phyloP scores from a whole-genome alignment of 352 stramenopile species.

The Phytophthora colocasiae region DNA sequence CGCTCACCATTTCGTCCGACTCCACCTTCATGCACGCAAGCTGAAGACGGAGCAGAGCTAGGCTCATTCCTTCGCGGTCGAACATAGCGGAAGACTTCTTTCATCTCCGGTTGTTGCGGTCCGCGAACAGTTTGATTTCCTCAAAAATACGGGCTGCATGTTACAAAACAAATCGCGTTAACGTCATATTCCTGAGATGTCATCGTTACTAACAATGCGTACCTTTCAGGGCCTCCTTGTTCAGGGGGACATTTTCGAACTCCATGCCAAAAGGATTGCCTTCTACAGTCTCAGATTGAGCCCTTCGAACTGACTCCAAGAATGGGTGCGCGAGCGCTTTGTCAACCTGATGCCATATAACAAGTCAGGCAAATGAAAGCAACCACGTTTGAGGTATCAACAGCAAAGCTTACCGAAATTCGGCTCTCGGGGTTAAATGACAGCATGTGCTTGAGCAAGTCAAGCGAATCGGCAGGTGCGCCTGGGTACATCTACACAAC shows the following conservation, averaged over 20 bases:
- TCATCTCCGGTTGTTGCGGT: conserved; percentile 81
- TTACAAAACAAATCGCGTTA: conserved; percentile 12
- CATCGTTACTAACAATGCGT: conserved; percentile 5
- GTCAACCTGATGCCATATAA: conserved; percentile 59
- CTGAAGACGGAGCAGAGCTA: conserved; percentile 12
- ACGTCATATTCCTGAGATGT: background rate
- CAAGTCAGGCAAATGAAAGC: conserved; percentile 4
- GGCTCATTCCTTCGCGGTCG: conserved; percentile 26
- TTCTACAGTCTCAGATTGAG: conserved; percentile 79
- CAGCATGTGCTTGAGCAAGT: conserved; percentile 89
- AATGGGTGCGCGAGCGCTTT: conserved; percentile 87
- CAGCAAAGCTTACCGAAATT: conserved; percentile 68
- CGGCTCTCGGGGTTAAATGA: conserved; percentile 82
- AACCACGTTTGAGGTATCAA: background rate
- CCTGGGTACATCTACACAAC: conserved; percentile 77
- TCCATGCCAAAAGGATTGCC: conserved; percentile 88
- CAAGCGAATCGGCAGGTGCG: conserved; percentile 77
- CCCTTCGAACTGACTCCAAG: conserved; percentile 76
- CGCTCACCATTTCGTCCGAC: conserved; percentile 21
- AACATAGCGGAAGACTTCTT: conserved; percentile 36
- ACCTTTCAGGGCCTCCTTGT: conserved; percentile 91
- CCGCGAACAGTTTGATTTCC: conserved; percentile 86
- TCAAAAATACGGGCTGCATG: conserved; percentile 83
- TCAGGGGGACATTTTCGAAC: conserved; percentile 87
- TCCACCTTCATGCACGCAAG: conserved; percentile 23